Conservation (phyloP, 768 basidiomycete species). For the Daedaleopsis sinensis region DNA sequence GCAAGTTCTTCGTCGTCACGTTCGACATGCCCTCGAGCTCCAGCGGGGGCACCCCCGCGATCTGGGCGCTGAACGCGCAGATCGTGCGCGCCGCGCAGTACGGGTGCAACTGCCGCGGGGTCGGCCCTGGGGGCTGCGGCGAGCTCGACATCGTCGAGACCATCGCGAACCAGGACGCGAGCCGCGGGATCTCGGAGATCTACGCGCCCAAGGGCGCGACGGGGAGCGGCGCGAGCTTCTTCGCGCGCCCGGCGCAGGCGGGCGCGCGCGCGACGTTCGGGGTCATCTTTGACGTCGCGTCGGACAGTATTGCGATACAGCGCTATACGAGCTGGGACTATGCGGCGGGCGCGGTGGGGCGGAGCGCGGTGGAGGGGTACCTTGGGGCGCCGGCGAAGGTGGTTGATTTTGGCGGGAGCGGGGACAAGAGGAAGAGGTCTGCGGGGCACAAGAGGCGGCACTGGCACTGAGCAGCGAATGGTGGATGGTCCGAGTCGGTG, state of each 20-base stretch:
- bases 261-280: conserved; percentile 20
- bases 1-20: conserved; percentile 32
- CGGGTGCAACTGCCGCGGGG: conserved; percentile 37
- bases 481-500: too few species aligned
- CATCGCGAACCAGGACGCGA: conserved; percentile 20
- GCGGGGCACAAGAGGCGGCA: too few species aligned
- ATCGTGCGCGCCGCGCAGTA: conserved; percentile 34
- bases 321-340: conserved; percentile 30
- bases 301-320: conserved; percentile 30
- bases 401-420: conserved; percentile 20
- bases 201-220: conserved; percentile 36
- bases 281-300: conserved; percentile 31
- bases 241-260: conserved; percentile 24
- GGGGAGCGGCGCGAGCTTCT: conserved; percentile 21
- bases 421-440: conserved; percentile 3
- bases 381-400: conserved; percentile 25
- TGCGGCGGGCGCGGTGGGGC: conserved; percentile 22
- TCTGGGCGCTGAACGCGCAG: conserved; percentile 34
- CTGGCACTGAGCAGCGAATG: too few species aligned
- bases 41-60: conserved; percentile 25
- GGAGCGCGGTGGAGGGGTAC: conserved; percentile 30
- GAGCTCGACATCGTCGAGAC: conserved; percentile 35
- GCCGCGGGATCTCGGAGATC: conserved; percentile 33
- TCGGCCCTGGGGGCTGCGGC: conserved; percentile 28
- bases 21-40: conserved; percentile 31